phyloP scores from a whole-genome alignment of 352 stramenopile genomes.

The Phytophthora aleatoria region DNA sequence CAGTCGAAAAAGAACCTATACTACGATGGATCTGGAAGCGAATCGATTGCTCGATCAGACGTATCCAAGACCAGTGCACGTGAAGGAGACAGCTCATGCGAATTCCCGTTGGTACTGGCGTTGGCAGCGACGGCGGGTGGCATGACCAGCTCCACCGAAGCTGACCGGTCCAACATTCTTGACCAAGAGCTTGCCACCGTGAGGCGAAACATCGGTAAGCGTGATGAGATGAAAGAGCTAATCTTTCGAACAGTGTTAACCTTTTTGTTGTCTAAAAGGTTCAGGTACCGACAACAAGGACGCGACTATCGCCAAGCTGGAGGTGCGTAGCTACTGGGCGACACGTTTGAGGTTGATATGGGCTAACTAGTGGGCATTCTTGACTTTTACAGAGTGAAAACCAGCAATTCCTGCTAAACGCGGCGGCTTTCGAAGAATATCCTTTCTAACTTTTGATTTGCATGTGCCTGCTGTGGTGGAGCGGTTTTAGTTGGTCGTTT shows the following conservation, averaged over 20 bases:
- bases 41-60: constrained; percentile 69
- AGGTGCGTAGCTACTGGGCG: constrained; percentile 36
- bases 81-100: constrained; percentile 73
- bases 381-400: constrained; percentile 67
- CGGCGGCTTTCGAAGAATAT: constrained; percentile 89
- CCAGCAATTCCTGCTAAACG: constrained; percentile 83
- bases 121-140: constrained; percentile 73
- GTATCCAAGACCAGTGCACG: constrained; percentile 70
- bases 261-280: constrained; percentile 14
- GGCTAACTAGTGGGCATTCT: background rate
- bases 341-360: background rate
- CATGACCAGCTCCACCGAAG: constrained; percentile 76
- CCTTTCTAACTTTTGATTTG: constrained; percentile 41
- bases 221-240: background rate
- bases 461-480: constrained; percentile 23
- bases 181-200: constrained; percentile 62
- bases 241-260: background rate
- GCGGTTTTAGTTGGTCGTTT: constrained; percentile 11
- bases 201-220: constrained; percentile 52
- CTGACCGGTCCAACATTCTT: constrained; percentile 61
- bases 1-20: constrained; percentile 76
- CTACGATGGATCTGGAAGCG: constrained; percentile 70
- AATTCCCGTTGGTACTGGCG: constrained; percentile 83
- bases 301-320: constrained; percentile 66
- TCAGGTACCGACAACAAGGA: constrained; percentile 50